Evolutionary conservation across 2,329 filamentous ascomycete species (phyloP).

Genomic region (Xylariaceae sp.): DNA sequence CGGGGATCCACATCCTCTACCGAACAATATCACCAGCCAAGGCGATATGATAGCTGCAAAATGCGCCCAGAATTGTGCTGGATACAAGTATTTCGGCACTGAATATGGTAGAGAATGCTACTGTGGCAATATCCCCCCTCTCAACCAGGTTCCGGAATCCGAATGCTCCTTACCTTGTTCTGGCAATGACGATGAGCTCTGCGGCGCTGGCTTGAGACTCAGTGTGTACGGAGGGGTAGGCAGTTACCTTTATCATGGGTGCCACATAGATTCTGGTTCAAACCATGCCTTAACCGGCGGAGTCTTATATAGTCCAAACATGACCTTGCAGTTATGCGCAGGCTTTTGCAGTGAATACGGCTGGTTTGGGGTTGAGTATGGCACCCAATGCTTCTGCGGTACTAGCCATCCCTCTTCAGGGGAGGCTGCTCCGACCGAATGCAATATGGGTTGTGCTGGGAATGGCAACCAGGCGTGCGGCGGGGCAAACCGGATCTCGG

Average conservation of each 20-base stretch:
- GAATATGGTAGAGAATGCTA: slow-evolving; percentile 35
- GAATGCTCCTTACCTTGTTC: slow-evolving; percentile 32
- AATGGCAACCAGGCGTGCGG: slow-evolving; percentile 29
- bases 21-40: slow-evolving; percentile 14
- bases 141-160: slow-evolving; percentile 12
- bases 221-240: slow-evolving; percentile 29
- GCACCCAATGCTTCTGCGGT: slow-evolving; percentile 40
- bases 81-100: slow-evolving; percentile 41
- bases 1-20: slow-evolving; percentile 16
- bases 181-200: slow-evolving; percentile 29
- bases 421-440: slow-evolving; percentile 23
- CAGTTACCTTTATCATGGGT: slow-evolving; percentile 24
- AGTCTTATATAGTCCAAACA: slow-evolving; percentile 25
- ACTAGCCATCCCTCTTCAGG: slow-evolving; percentile 10
- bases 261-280: slow-evolving; percentile 17
- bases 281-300: slow-evolving; percentile 14
- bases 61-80: slow-evolving; percentile 36
- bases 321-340: slow-evolving; percentile 45
- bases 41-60: slow-evolving; percentile 33
- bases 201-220: slow-evolving; percentile 30
- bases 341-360: slow-evolving; percentile 34
- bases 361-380: slow-evolving; percentile 43
- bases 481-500: slow-evolving; percentile 24
- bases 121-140: slow-evolving; percentile 37
- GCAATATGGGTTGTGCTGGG: slow-evolving; percentile 29